Base-by-base conservation (phyloP, 768 basidiomycete genomes). In the Termitomyces sp. region DNA sequence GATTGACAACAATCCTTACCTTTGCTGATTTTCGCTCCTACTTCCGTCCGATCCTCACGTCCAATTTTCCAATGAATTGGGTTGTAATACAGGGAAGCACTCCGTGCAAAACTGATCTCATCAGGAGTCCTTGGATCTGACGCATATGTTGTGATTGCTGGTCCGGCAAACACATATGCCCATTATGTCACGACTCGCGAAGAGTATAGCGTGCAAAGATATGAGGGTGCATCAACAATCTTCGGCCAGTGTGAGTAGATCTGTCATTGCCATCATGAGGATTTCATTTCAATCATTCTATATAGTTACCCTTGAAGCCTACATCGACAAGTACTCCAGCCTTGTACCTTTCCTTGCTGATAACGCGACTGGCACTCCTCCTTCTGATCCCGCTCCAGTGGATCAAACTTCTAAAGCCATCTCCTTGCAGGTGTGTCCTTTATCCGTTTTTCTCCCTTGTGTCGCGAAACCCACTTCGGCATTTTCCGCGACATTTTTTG, bases 141-240 rank as follows among this genome's bases (percentile, higher is more conserved):
- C 63, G 88, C 87, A 4, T 87, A 89, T 63, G 87, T 92, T 60
- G 88, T 91, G 55, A 73, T 91, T 57, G 86, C 87, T 14, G 91
- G 89, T 14, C 91, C 91, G n/a, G 89, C 88, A 5, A 92, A 91
- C 63, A 86, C 88, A 5, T 92, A 92, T 66, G 82, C 76, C 0
- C 89, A 91, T 71, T 89, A 91, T 68, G 77, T 90, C 54, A 75
- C 88, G 2, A 91, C 88, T 32, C 77, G 74, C 10, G 88, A 92
- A 70, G 89, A 90, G 70, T 91, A 89, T 68, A 71, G 77, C 26
- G 72, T 88, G 14, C 91, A 92, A 70, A 79, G 91, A 52, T 91
- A 91, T 64, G 91, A 92, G 72, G 91, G 89, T 52, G 89, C 88
- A 0, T 91, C 89, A 47, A 91, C 88, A 9, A 77, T 91, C 48